Evolutionary conservation across 805 yeast genomes (phyloP), one percentile per base, ranked within the genome.

Genomic region (Yueomyces sp.): DNA sequence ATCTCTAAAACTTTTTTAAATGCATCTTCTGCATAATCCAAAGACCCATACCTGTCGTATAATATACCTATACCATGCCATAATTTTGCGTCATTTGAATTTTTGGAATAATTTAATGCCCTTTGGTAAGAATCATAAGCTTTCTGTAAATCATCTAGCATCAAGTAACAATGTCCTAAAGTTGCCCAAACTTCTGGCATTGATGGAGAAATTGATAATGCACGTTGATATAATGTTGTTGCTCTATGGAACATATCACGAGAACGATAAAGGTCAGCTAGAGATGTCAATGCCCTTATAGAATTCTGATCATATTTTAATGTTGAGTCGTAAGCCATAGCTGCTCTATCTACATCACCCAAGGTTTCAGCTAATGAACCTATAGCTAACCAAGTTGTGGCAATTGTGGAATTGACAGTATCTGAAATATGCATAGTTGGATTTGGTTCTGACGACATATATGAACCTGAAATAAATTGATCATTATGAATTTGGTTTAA

Each of bases 61-160:
- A 92, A 71, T 46, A 92, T 92, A 33, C 98, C 98, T 50, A 92
- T 90, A 0, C 98, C 98, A 64, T 92, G 96, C 98, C 98, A 92
- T 52, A 92, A 74, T 60, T 87, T 87, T 45, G 97, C 97, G 43
- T 88, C 96, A 52, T 86, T 85, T 40, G 96, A 94, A 57, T 92
- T 88, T 50, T 83, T 85, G 58, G 88, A 67, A 60, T 86, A 90
- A 62, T 85, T 82, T 41, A 92, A 69, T 2, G 97, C 97, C 59
- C 94, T 88, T 67, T 92, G 98, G 66, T 92, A 92, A 3, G 97
- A 95, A 39, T 88, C 81, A 61, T 92, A 92, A 5, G 96, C 96
- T 54, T 94, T 77, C 61, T 85, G 96, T 48, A 92, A 72, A 57
- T 92, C 98, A 63, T 92, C 98, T 60, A 88, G 69, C 96, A 92